Evolutionary conservation across 1,284 basidiomycete genomes (phyloP).

Genomic region (Afroboletus lepidellus): DNA sequence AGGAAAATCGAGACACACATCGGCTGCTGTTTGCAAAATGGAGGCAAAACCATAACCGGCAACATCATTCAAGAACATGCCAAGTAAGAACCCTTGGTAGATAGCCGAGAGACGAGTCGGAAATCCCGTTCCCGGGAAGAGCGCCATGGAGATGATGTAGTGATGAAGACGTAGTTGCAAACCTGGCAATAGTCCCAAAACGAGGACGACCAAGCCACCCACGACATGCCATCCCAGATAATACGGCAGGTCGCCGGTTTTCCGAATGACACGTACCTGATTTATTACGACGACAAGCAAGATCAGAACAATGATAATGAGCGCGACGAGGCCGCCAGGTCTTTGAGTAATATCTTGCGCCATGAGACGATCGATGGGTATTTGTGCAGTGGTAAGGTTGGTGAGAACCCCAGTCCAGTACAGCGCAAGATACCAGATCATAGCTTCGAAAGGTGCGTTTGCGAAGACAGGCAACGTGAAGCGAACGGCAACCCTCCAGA

Average conservation of each 20-base stretch:
- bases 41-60: conserved; percentile 80
- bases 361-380: conserved; percentile 74
- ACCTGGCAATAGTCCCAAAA: conserved; percentile 71
- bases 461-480: conserved; percentile 74
- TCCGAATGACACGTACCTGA: conserved; percentile 80
- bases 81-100: conserved; percentile 79
- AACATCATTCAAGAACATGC: conserved; percentile 77
- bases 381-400: conserved; percentile 63
- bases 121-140: conserved; percentile 79
- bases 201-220: conserved; percentile 64
- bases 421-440: conserved; percentile 72
- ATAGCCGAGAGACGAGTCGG: conserved; percentile 78
- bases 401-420: conserved; percentile 80
- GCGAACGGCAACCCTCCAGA: conserved; percentile 77
- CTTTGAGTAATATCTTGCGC: conserved; percentile 67
- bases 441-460: conserved; percentile 68
- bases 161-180: conserved; percentile 69
- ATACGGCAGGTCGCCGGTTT: conserved; percentile 77
- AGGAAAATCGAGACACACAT: conserved; percentile 44
- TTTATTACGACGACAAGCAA: conserved; percentile 63
- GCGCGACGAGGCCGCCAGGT: conserved; percentile 68
- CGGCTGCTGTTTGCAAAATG: conserved; percentile 74
- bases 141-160: conserved; percentile 72
- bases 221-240: conserved; percentile 70
- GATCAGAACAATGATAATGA: conserved; percentile 70